phyloP scores from a whole-genome alignment of 345 rosid species.

The Stellera chamaejasme region DNA sequence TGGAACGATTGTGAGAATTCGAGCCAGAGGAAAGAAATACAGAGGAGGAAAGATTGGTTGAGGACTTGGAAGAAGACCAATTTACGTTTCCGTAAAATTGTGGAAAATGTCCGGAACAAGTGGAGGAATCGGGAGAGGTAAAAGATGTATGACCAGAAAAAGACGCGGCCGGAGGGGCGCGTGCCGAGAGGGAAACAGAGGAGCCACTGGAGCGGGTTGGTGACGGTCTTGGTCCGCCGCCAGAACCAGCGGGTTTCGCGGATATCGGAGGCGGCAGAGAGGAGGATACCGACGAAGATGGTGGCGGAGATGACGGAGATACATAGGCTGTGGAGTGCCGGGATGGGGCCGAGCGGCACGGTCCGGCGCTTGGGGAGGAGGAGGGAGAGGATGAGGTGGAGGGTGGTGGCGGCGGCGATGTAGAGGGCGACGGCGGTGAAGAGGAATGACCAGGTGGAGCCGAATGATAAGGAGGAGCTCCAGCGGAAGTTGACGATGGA shows the following conservation, averaged over 20 bases:
- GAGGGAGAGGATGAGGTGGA: constrained; percentile 46
- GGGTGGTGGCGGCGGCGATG: constrained; percentile 32
- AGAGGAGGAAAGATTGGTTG: constrained; percentile 59
- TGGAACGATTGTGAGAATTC: constrained; percentile 89
- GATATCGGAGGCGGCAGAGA: constrained; percentile 75
- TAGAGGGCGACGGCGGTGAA: constrained; percentile 50
- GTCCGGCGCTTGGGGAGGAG: constrained; percentile 25
- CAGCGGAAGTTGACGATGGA: constrained; percentile 77
- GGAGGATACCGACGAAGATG: constrained; percentile 64
- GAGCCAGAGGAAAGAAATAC: constrained; percentile 85
- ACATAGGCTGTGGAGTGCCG: constrained; percentile 68
- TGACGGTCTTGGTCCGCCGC: constrained; percentile 42
- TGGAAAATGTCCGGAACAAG: constrained; percentile 59
- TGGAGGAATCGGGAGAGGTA: constrained; percentile 86
- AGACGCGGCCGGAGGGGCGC: constrained; percentile 96
- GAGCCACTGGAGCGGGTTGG: constrained; percentile 75
- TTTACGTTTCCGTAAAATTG: constrained; percentile 41
- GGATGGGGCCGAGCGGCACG: constrained; percentile 69
- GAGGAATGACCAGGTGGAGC: constrained; percentile 87
- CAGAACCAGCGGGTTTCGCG: constrained; percentile 85
- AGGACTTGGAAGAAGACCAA: constrained; percentile 50
- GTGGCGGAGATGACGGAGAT: constrained; percentile 48
- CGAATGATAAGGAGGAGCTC: constrained; percentile 68
- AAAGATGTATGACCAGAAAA: constrained; percentile 91
- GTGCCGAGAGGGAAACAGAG: constrained; percentile 96